Conservation (phyloP, 352 stramenopile genomes). For the Phytopythium sindhum region DNA sequence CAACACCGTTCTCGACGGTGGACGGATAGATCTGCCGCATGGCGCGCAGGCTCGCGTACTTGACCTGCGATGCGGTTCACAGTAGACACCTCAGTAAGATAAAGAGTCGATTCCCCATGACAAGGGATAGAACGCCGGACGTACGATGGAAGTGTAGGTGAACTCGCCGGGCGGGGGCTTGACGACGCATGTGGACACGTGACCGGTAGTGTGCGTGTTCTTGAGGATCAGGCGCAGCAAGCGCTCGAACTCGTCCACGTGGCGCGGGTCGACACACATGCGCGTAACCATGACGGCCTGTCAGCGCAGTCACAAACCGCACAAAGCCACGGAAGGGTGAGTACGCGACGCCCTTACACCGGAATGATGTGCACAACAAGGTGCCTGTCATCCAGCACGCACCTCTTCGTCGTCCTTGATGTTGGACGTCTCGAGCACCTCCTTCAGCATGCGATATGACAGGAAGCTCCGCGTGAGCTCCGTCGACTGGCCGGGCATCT, state of each 20-base stretch:
- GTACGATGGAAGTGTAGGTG: constrained; percentile 82
- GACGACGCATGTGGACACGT: constrained; percentile 81
- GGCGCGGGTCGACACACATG: constrained; percentile 71
- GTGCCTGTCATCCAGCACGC: constrained; percentile 2
- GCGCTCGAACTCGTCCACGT: constrained; percentile 77
- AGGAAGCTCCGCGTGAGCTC: constrained; percentile 59
- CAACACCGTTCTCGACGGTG: constrained; percentile 53
- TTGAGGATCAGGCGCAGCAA: constrained; percentile 79
- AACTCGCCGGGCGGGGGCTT: constrained; percentile 67
- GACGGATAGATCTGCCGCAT: constrained; percentile 77
- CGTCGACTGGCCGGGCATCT: constrained; percentile 23
- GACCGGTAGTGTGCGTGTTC: constrained; percentile 70
- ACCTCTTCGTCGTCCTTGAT: constrained; percentile 82
- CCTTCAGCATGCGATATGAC: constrained; percentile 74
- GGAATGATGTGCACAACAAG: too few relatives aligned
- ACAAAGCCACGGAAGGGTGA: too few relatives aligned
- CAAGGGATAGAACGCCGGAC: constrained; percentile 12
- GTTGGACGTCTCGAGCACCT: constrained; percentile 71
- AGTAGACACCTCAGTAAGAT: not conserved
- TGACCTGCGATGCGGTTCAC: constrained; percentile 42
- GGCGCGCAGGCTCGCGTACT: constrained; percentile 68
- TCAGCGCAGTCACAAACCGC: too few relatives aligned
- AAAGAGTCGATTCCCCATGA: not conserved
- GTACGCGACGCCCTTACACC: too few relatives aligned
- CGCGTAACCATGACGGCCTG: constrained; percentile 81